Conservation (phyloP, 179 eudicot genomes). For the Gypsophila paniculata region DNA sequence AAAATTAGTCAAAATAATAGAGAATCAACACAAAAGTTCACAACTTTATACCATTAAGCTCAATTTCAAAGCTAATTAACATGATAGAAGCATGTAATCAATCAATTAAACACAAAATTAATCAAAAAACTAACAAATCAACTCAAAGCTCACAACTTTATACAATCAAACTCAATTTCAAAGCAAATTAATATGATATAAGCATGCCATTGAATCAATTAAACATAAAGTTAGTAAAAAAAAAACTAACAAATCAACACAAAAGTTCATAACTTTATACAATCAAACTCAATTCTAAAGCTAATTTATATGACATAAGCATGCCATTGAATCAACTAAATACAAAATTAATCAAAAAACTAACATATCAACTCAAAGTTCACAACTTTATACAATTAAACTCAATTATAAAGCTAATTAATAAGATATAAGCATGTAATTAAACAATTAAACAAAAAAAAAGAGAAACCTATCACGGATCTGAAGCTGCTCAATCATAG, state of each 20-base stretch:
- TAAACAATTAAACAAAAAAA: too few relatives aligned
- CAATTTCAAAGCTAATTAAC: background rate
- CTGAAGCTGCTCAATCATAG: conserved; percentile 87
- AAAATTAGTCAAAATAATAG: too few relatives aligned
- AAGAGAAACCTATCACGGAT: conserved; percentile 68
- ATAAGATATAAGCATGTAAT: background rate
- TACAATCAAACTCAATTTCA: background rate
- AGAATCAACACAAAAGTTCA: too few relatives aligned
- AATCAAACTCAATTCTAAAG: too few relatives aligned
- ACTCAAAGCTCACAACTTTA: conserved; percentile 3
- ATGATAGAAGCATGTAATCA: background rate
- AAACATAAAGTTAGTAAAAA: too few relatives aligned
- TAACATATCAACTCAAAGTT: background rate
- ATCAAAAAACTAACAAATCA: background rate
- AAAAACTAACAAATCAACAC: too few relatives aligned
- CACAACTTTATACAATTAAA: background rate
- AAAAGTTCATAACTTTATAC: too few relatives aligned
- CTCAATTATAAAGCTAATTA: background rate
- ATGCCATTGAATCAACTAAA: background rate
- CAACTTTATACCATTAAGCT: too few relatives aligned
- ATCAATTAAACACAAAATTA: too few relatives aligned
- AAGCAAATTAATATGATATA: background rate
- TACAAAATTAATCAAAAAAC: background rate
- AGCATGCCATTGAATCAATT: background rate
- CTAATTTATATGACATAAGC: too few relatives aligned